Base-by-base conservation (phyloP, 768 basidiomycete species). In the Fistulinella prunicolor region DNA sequence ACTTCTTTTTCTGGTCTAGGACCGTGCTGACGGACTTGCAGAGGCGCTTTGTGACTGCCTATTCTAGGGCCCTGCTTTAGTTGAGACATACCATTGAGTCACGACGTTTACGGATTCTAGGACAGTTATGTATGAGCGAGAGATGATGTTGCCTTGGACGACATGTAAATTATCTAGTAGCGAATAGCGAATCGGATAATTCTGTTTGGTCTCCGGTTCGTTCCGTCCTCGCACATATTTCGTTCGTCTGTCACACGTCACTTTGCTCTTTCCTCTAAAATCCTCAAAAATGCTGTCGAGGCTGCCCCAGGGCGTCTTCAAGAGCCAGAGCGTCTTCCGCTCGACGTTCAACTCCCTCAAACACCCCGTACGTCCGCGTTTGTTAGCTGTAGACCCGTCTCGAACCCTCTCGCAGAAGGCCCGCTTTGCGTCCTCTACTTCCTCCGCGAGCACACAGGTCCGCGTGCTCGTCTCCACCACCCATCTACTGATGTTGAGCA, bases 201-300 rank as follows among this genome's bases (percentile, higher is more conserved):
- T 43, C 38, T 47, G 37, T 58, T 63, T 64, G 50, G 54, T 64
- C 65, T 71, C 78, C 78, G 78, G 72, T 76, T 73, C 73, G 70
- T 66, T 69, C 77, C 79, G 77, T 68, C 54, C 14, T 2, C 14
- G 44, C 57, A 22, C 40, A 50, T 46, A 51, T 70, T 74, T 70
- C 56, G 57, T 42, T 71, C 72, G 70, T 70, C 20, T 40, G 77
- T 76, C 74, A 77, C 74, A 47, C 38, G 46, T 52, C 57, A 61
- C 66, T 63, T 32, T 58, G 66, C 65, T 50, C 63, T 62, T 66
- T 67, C 62, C 61, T 61, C 63, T 69, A 77, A 78, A 76, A 67
- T 67, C 65, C 70, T 66, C 66, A 72, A 83, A 80, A 86, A 89
- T 89, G 87, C 70, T 89, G 68, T 82, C 85, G 70, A 89, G 84